Conservation (phyloP, 2,329 filamentous ascomycete species). For the Raffaelea deltoideospora region DNA sequence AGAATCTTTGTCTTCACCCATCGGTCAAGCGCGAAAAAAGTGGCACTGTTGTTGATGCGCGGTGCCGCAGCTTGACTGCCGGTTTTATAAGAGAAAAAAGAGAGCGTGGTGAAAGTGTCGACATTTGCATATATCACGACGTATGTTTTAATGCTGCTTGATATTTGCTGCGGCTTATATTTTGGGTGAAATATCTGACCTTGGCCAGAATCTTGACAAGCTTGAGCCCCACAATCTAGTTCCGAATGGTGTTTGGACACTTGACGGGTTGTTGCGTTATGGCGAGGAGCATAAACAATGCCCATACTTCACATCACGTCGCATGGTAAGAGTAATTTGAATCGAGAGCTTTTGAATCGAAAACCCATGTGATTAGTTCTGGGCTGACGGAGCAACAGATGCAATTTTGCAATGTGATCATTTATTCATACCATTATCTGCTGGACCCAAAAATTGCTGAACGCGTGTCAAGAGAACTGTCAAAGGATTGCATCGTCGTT, state of each 20-base stretch:
- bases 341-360: too few species aligned
- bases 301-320: slow-evolving; percentile 86
- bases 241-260: slow-evolving; percentile 87
- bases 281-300: slow-evolving; percentile 95
- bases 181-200: too few species aligned
- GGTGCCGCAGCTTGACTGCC: slow-evolving; percentile 86
- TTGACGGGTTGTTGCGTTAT: slow-evolving; percentile 77
- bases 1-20: slow-evolving; percentile 92
- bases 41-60: slow-evolving; percentile 83
- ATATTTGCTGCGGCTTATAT: too few species aligned
- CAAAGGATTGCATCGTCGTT: slow-evolving; percentile 95
- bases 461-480: slow-evolving; percentile 70
- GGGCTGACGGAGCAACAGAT: slow-evolving; percentile 38
- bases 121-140: slow-evolving; percentile 91
- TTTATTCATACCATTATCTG: slow-evolving; percentile 98
- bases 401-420: slow-evolving; percentile 98
- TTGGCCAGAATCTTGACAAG: slow-evolving; percentile 68
- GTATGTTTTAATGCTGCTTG: slow-evolving; percentile 27
- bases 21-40: slow-evolving; percentile 95
- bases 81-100: slow-evolving; percentile 98
- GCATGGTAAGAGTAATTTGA: slow-evolving; percentile 51
- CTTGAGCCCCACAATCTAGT: slow-evolving; percentile 91
- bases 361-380: neutral
- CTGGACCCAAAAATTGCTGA: slow-evolving; percentile 97
- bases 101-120: slow-evolving; percentile 83